Evolutionary conservation across 129 eudicot species (phyloP).

Genomic region (Pittosporum tobira): DNA sequence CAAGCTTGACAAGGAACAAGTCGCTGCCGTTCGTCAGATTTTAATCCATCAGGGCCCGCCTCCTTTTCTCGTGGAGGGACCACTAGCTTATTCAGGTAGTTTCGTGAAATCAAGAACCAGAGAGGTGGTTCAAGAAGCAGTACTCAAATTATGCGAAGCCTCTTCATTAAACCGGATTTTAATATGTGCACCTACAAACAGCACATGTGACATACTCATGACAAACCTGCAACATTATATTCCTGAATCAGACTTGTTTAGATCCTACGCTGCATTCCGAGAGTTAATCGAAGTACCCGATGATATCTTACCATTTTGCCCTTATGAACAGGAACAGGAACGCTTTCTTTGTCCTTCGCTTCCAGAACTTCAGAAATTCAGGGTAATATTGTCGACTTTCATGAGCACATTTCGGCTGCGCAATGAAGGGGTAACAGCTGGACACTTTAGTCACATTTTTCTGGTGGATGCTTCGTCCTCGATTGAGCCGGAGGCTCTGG

Average conservation of each 20-base stretch:
- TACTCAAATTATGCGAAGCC: slow-evolving; percentile 5
- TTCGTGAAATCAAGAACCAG: slow-evolving; percentile 6
- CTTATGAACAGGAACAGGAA: slow-evolving; percentile 7
- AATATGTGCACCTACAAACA: slow-evolving; percentile 21
- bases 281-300: slow-evolving; percentile 16
- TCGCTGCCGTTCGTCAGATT: slow-evolving; percentile 13
- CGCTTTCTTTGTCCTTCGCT: slow-evolving; percentile 19
- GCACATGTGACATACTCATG: slow-evolving; percentile 19
- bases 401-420: slow-evolving; percentile 19
- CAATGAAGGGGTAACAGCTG: slow-evolving; percentile 14
- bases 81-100: not conserved
- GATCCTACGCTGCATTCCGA: slow-evolving; percentile 27
- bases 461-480: slow-evolving; percentile 20
- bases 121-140: slow-evolving; percentile 16
- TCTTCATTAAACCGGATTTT: slow-evolving; percentile 11
- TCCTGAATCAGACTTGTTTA: slow-evolving; percentile 14
- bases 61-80: slow-evolving; percentile 25
- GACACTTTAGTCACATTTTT: slow-evolving; percentile 25
- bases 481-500: slow-evolving; percentile 23
- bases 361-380: slow-evolving; percentile 5
- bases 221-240: slow-evolving; percentile 9
- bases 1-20: not conserved
- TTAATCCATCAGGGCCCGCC: slow-evolving; percentile 6
- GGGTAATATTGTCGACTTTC: slow-evolving; percentile 17
- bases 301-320: slow-evolving; percentile 21